Base-by-base conservation (phyloP, 495 filamentous ascomycete genomes). In the Aspergillus diversus region DNA sequence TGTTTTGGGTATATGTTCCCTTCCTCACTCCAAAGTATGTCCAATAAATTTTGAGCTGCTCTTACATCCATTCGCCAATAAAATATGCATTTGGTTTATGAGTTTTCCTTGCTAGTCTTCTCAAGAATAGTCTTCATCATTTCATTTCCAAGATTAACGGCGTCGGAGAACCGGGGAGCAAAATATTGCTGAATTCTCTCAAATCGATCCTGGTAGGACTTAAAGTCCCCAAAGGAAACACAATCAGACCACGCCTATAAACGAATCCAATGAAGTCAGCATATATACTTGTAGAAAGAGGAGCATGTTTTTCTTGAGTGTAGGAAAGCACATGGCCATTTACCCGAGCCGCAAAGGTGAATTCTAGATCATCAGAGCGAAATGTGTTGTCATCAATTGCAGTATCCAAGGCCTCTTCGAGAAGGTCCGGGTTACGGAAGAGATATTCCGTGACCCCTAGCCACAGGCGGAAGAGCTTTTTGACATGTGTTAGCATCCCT, bases 61-160 rank as follows among this genome's bases (percentile, higher is more conserved):
- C 21, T 35, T 49, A 11, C 35, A 37, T 39, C 57, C 21, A 27
- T 27, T 27, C 21, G 32, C 33, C 15, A 33, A 59, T 39, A 6
- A 12, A 13, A 6, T 32, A 50, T 17, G n/a, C n/a, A 50, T 49
- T 35, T 42, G 34, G 21, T 27, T 58, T 55, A 62, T 34, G 37
- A 5, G 31, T 50, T 62, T 6, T 58, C 65, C 42, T 64, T 50
- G n/a, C 61, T 71, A 16, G 86, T 91, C 80, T 92, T 94, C 77
- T 93, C 92, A 63, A 97, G 75, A 55, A 99, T 96, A 12, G 92
- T 93, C 81, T 87, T 91, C 75, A 98, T 96, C 95, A 99, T 99
- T 68, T 93, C 89, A 70, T 98, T 96, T 5, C 95, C 95, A 21
- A 99, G 79, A 70, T 83, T 88, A 27, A 86, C 89, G 7, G 95